Percentiles rank a stretch among this genome's conserved stretches.
Conservation (phyloP, 23 red algal species). For the Gracilaria domingensis region DNA sequence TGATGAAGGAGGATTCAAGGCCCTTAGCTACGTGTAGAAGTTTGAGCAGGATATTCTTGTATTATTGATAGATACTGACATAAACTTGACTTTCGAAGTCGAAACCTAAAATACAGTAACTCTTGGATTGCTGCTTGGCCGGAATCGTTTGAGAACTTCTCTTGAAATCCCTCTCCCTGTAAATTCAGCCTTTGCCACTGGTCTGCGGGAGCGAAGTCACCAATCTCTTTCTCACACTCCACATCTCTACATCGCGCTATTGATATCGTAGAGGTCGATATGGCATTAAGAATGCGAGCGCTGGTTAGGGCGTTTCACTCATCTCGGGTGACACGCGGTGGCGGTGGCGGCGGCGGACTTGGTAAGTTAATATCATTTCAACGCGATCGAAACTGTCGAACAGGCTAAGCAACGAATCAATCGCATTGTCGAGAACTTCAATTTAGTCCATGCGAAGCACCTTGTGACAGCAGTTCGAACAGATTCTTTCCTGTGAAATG, state of each 20-base stretch:
- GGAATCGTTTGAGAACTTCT: too few species aligned
- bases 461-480: background rate
- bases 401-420: background rate
- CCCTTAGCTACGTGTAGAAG: too few species aligned
- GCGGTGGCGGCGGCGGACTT: conserved; percentile 22
- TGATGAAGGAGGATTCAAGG: too few species aligned
- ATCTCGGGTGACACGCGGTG: conserved; percentile 44
- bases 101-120: too few species aligned
- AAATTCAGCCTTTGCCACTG: too few species aligned
- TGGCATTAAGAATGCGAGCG: conserved; percentile 30
- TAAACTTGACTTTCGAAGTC: too few species aligned
- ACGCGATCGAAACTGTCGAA: background rate
- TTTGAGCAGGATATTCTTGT: too few species aligned
- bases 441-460: background rate
- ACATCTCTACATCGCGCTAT: background rate
- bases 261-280: background rate
- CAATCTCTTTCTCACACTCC: background rate
- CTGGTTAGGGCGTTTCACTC: conserved; percentile 51
- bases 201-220: too few species aligned
- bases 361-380: background rate
- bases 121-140: too few species aligned
- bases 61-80: too few species aligned
- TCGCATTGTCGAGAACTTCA: background rate
- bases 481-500: background rate
- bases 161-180: too few species aligned